These are phyloP conservation scores for Eleusine coracana DNA, from an alignment of 176 grass and related monocot species.

Conservation along the genomic window DNA sequence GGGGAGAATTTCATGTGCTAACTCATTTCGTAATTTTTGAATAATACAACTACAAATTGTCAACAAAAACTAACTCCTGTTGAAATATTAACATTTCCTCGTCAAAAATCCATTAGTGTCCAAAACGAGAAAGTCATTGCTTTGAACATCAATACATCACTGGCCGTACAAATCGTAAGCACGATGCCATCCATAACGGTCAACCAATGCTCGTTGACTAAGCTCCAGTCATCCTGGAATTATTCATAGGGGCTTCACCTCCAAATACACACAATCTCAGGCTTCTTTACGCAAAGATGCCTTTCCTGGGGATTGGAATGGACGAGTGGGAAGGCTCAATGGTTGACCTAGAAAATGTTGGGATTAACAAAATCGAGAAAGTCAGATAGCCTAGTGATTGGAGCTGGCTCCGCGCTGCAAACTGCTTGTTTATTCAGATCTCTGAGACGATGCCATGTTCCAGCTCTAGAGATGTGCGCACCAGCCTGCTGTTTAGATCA, in stretches of 20 bases:
- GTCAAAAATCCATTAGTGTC: background rate
- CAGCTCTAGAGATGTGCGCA: slow-evolving; percentile 51
- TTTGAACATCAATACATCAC: background rate
- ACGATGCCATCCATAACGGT: background rate
- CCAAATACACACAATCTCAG: background rate
- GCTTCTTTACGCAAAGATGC: background rate
- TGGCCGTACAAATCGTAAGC: no score
- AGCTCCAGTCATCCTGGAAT: background rate
- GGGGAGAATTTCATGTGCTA: background rate
- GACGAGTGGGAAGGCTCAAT: slow-evolving; percentile 42
- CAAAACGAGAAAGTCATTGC: background rate
- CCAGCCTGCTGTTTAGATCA: slow-evolving; percentile 31
- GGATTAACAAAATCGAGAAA: slow-evolving; percentile 19
- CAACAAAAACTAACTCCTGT: background rate
- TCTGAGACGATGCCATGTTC: slow-evolving; percentile 47
- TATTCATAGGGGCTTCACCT: rapidly evolving
- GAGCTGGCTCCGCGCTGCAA: slow-evolving; percentile 46
- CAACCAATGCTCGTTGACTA: background rate
- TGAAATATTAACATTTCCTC: background rate
- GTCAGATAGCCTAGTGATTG: slow-evolving; percentile 26
- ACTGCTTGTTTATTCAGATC: slow-evolving; percentile 44
- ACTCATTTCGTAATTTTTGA: background rate
- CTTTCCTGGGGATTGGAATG: background rate
- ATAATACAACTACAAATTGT: background rate
- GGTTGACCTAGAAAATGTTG: slow-evolving; percentile 58